Evolutionary conservation across 1,284 basidiomycete species (phyloP), one percentile per base, ranked within the genome.

Genomic region (Moesziomyces sp.): DNA sequence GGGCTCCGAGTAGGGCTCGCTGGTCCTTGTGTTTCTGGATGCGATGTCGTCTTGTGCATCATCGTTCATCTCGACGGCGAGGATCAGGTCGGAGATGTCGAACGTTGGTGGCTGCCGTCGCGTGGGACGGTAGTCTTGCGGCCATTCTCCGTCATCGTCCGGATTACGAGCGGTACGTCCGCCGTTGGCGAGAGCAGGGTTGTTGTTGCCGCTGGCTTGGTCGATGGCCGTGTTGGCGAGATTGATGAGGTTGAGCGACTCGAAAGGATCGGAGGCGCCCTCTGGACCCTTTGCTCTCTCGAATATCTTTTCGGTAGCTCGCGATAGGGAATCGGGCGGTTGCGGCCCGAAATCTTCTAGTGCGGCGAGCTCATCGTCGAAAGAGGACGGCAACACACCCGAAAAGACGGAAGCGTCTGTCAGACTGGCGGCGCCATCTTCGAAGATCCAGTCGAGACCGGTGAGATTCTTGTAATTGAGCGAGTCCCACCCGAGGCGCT

Each of bases 401-500:
- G 58, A 55, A n/a, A 60, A 45, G 14, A 52, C 49, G 8, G 58
- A 51, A 10, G 58, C 53, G 23, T 60, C 58, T 5, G 50, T 55
- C 35, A 48, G 19, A 16, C 51, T 60, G n/a, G 46, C 58, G 16
- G 50, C 46, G n/a, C 46, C 38, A n/a, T 60, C 58, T 7, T 60
- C 58, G 18, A 60, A 60, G 28, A 60, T 52, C 58, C 58, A 60
- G 46, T 60, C 58, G n/a, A 60, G 58, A 40, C 58, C 49, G 18
- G 58, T 56, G 30, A 60, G 46, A 42, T 53, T 53, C 43, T 53
- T 53, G 52, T 53, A 53, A 5, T 40, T 53, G 52, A 53, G 42
- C 28, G 42, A 45, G 43, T 53, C 43, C 52, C 52, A 53, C 5
- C 43, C 52, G 30, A 53, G 43, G 11, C 42, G 44, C 9, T 24